Percentiles rank a stretch among this genome's conserved stretches.
Conservation (phyloP, 1,284 basidiomycete species). For the Xerocomus cyaneibrunnescens region DNA sequence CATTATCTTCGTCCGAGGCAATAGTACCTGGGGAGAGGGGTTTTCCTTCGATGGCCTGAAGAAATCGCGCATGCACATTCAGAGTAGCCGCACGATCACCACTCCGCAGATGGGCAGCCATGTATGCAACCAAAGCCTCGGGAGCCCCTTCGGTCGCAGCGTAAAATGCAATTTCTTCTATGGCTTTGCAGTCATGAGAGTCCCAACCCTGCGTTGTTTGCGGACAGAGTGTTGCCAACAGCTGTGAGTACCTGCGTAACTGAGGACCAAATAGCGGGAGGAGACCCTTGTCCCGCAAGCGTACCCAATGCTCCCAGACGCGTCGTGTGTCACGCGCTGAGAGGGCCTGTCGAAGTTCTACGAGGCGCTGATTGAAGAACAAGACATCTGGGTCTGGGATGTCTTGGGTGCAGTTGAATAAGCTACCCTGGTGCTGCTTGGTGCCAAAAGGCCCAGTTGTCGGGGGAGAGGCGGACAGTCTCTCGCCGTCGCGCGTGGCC, state of each 20-base stretch:
- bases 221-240: constrained; percentile 36
- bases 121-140: constrained; percentile 48
- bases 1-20: constrained; percentile 23
- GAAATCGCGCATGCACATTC: constrained; percentile 47
- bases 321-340: constrained; percentile 34
- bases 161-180: constrained; percentile 51
- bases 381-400: constrained; percentile 35
- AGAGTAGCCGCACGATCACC: constrained; percentile 45
- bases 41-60: constrained; percentile 28
- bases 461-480: not conserved
- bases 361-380: constrained; percentile 38
- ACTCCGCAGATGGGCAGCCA: constrained; percentile 47
- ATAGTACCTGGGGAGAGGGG: constrained; percentile 14
- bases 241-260: constrained; percentile 40
- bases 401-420: constrained; percentile 10
- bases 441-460: not conserved
- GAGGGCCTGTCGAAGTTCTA: constrained; percentile 39
- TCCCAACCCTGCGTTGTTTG: constrained; percentile 24
- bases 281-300: constrained; percentile 44
- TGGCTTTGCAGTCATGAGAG: constrained; percentile 29
- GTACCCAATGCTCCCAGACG: constrained; percentile 43
- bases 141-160: constrained; percentile 43
- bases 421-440: constrained; percentile 7
- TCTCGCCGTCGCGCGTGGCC: constrained; percentile 1
- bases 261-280: constrained; percentile 46